Percentiles rank a stretch among this genome's conserved stretches.
Conservation (phyloP, 208 protist genomes). For the Herpetomonas tarakana region DNA sequence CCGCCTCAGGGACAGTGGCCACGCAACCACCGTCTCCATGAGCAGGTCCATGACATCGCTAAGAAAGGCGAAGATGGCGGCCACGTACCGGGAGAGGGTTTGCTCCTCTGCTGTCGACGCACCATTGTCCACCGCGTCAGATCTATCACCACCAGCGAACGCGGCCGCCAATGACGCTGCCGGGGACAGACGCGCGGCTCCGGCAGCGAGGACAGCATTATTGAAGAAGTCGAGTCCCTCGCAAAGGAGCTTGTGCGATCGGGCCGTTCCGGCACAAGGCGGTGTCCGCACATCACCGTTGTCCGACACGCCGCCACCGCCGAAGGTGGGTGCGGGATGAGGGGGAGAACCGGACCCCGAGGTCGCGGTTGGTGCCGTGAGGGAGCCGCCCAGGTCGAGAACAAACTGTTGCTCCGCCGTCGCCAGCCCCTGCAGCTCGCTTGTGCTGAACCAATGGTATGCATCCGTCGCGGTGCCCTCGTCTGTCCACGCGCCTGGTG, state of each 20-base stretch:
- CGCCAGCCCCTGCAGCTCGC: slow-evolving; percentile 20
- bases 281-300: not conserved
- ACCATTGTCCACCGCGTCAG: not conserved
- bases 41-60: not conserved
- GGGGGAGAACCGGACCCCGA: not conserved
- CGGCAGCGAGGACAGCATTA: not conserved
- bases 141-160: too few relatives aligned
- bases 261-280: too few relatives aligned
- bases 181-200: too few relatives aligned
- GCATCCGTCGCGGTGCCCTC: not conserved
- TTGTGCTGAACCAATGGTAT: slow-evolving; percentile 25
- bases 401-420: slow-evolving; percentile 31
- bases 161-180: too few relatives aligned
- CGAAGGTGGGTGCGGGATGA: not conserved
- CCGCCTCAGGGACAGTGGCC: slow-evolving; percentile 21
- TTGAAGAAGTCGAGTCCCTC: slow-evolving; percentile 24
- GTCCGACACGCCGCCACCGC: slow-evolving; percentile 3
- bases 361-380: not conserved
- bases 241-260: slow-evolving; percentile 8
- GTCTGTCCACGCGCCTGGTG: not conserved
- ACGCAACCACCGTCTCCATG: not conserved
- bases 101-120: not conserved
- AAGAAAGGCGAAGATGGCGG: not conserved
- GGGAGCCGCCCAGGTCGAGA: slow-evolving; percentile 10
- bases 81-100: not conserved